These are phyloP conservation scores for Leccinum fibrillosum DNA, from an alignment of 768 basidiomycete species.

Conservation along the genomic window DNA sequence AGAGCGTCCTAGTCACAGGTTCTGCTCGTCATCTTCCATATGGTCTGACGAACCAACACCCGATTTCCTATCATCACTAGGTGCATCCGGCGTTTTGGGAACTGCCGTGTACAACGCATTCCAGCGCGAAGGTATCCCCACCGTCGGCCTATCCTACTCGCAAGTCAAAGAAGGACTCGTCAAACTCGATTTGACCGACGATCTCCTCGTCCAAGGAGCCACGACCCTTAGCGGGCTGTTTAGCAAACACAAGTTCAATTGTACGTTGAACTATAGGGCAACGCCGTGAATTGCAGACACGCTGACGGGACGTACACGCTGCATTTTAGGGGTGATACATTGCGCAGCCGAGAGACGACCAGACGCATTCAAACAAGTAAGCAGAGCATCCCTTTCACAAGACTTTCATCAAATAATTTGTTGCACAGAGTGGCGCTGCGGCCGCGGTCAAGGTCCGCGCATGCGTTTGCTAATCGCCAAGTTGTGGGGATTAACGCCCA, in stretches of 20 bases:
- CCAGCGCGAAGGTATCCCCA: conserved; percentile 39
- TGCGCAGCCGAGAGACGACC: conserved; percentile 94
- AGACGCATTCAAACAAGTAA: conserved; percentile 87
- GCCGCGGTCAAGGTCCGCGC: conserved; percentile 55
- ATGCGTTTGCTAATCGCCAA: not conserved
- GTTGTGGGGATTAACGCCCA: not conserved
- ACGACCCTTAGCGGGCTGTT: conserved; percentile 50
- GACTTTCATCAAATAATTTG: not conserved
- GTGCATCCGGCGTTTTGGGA: conserved; percentile 91
- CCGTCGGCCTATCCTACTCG: conserved; percentile 72
- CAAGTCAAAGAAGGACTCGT: conserved; percentile 51
- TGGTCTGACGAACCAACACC: conserved; percentile 11
- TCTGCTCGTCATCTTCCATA: not conserved
- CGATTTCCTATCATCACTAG: conserved; percentile 35
- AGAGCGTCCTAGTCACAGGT: conserved; percentile 63
- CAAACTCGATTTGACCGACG: conserved; percentile 68
- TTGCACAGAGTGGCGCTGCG: conserved; percentile 52
- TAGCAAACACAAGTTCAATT: conserved; percentile 57
- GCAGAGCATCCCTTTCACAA: conserved; percentile 11
- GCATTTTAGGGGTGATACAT: conserved; percentile 74
- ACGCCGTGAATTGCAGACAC: not conserved
- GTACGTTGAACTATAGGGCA: conserved; percentile 43
- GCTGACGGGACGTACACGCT: conserved; percentile 2
- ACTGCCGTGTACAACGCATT: conserved; percentile 73
- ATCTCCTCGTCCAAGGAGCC: conserved; percentile 32